Evolutionary conservation across 805 yeast species (phyloP), one percentile per base, ranked within the genome.

Genomic region (Teunomyces kruisii): DNA sequence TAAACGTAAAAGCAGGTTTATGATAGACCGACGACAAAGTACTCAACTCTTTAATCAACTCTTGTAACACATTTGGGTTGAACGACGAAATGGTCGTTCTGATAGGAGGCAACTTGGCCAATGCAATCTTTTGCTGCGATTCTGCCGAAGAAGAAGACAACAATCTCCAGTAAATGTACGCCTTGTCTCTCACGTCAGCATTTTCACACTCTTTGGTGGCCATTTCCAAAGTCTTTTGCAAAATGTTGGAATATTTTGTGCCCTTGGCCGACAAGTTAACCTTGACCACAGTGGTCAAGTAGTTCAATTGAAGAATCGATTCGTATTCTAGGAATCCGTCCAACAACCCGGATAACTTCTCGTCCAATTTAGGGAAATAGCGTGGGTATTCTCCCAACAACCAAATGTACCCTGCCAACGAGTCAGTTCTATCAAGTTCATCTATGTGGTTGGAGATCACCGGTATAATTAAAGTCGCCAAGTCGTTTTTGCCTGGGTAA

Each of bases 21-120:
- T 86, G 95, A 59, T 88, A 88, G 2, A 94, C 94, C 0, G 97
- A 88, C 31, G 96, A 84, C 49, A 94, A 75, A 7, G 94, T 85
- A 2, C 95, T 83, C 45, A 92, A 67, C 59, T 92, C 96, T n/a
- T 70, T 61, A 26, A 92, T 59, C 40, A 94, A 74, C 50, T 81
- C 84, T 33, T 83, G 80, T 46, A 91, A 74, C 4, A 89, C 72
- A 16, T 72, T 74, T 0, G 88, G 84, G 32, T 88, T 82, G 56
- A 91, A 84, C 14, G 75, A 65, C 33, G 89, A 84, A 26, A 91
- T 80, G 1, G 90, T 84, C 2, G 88, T 77, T 36, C 80, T 78
- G 47, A 94, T 80, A 8, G 81, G 79, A 9, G 96, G 96, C 45
- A 87, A 69, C 49, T 77, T 78, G 9, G 81, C 73, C 46, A 84